These are phyloP conservation scores for Lophium mytilinum DNA, from an alignment of 495 filamentous ascomycete genomes.

Conservation along the genomic window DNA sequence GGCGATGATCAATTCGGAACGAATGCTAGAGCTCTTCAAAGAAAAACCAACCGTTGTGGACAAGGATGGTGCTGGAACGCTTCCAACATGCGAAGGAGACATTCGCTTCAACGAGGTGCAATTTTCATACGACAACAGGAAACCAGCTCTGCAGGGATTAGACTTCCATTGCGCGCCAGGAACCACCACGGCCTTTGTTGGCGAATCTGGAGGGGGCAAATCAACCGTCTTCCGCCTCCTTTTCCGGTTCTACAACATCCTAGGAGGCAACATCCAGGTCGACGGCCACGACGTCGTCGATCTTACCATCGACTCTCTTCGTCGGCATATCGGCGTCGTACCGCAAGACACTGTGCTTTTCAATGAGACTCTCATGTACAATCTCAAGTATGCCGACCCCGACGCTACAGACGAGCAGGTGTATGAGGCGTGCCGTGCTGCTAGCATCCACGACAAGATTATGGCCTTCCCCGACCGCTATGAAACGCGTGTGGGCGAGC, in stretches of 20 bases:
- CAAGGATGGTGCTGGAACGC: slow-evolving; percentile 42
- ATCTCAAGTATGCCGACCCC: slow-evolving; percentile 89
- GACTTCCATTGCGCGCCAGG: slow-evolving; percentile 77
- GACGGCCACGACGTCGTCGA: slow-evolving; percentile 79
- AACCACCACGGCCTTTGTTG: slow-evolving; percentile 90
- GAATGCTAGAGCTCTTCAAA: slow-evolving; percentile 91
- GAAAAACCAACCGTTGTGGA: slow-evolving; percentile 87
- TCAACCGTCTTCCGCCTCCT: slow-evolving; percentile 94
- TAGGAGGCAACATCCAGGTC: slow-evolving; percentile 67
- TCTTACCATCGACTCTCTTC: slow-evolving; percentile 87
- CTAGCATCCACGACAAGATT: slow-evolving; percentile 95
- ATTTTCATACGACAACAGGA: slow-evolving; percentile 83
- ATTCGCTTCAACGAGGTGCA: slow-evolving; percentile 80
- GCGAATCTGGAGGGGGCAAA: slow-evolving; percentile 93
- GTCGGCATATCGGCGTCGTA: slow-evolving; percentile 85
- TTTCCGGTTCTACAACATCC: slow-evolving; percentile 87
- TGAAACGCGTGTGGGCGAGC: slow-evolving; percentile 86
- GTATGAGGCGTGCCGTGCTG: slow-evolving; percentile 78
- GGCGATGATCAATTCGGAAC: slow-evolving; percentile 93
- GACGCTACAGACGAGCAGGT: slow-evolving; percentile 79
- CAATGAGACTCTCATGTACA: slow-evolving; percentile 97
- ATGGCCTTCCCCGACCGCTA: slow-evolving; percentile 88
- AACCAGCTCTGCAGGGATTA: slow-evolving; percentile 74
- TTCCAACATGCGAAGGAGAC: slow-evolving; percentile 65
- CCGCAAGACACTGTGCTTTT: slow-evolving; percentile 95